A percentile compares a stretch with the other conserved stretches of the same genome.
Evolutionary conservation across 805 yeast species (phyloP).

Genomic region (Starmerella apicola): DNA sequence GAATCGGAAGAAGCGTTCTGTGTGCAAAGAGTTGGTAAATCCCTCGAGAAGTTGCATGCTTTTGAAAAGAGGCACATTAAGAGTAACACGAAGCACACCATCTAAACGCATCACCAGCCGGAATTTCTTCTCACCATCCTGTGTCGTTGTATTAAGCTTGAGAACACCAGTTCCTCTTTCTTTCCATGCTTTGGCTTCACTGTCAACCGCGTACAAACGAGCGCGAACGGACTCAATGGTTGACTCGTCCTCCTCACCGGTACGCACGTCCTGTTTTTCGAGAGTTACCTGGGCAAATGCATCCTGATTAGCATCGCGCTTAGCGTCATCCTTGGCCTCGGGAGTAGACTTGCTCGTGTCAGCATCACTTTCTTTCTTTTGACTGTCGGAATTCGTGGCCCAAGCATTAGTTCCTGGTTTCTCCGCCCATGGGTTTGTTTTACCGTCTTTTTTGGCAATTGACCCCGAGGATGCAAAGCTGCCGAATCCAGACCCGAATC

Average conservation of each 20-base stretch:
- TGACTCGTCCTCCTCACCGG: conserved; percentile 85
- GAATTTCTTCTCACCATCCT: conserved; percentile 29
- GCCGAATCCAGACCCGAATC: too few species aligned
- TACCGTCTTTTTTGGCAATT: conserved; percentile 1
- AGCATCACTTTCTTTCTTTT: conserved; percentile 6
- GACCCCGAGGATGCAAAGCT: neutral
- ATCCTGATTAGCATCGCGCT: conserved; percentile 18
- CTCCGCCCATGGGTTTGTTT: neutral
- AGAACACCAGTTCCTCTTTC: conserved; percentile 85
- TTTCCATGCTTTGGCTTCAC: conserved; percentile 82
- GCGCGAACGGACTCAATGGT: conserved; percentile 59
- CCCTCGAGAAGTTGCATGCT: conserved; percentile 62
- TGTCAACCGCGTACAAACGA: conserved; percentile 50
- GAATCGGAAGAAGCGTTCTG: conserved; percentile 73
- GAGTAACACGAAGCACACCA: conserved; percentile 67
- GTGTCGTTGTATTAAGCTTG: conserved; percentile 50
- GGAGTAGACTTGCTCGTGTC: conserved; percentile 2
- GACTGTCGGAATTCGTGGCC: conserved; percentile 32
- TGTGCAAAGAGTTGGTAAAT: conserved; percentile 68
- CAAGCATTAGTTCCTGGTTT: conserved; percentile 33
- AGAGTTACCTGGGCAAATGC: conserved; percentile 27
- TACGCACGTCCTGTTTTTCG: conserved; percentile 36
- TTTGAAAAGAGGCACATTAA: conserved; percentile 56
- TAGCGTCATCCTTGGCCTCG: conserved; percentile 11
- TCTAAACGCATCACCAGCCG: conserved; percentile 86